Percentiles rank a stretch among this genome's conserved stretches.
phyloP scores from a whole-genome alignment of 371 early-diverging fungal genomes.

The Rhizopus microsporus region DNA sequence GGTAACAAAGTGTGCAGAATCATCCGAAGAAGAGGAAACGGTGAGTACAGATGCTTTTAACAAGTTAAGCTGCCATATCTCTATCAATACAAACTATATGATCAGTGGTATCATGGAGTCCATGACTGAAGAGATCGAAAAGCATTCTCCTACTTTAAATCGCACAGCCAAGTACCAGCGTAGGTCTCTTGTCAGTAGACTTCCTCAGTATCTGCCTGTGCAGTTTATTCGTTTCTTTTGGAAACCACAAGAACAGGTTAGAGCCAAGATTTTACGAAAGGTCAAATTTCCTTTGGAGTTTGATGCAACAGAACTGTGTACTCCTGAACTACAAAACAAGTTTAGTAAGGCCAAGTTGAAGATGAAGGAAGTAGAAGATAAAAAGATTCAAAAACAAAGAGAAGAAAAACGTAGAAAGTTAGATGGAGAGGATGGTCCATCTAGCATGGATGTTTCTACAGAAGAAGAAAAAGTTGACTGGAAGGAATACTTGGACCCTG shows the following conservation, averaged over 20 bases:
- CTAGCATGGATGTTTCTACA: constrained; percentile 24
- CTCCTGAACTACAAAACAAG: constrained; percentile 81
- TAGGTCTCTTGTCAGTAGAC: constrained; percentile 72
- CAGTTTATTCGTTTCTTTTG: constrained; percentile 96
- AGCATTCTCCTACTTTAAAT: constrained; percentile 80
- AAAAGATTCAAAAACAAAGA: constrained; percentile 67
- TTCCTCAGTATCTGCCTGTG: constrained; percentile 89
- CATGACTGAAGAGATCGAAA: constrained; percentile 85
- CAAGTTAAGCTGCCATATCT: constrained; percentile 87
- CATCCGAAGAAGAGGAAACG: constrained; percentile 73
- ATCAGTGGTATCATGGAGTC: constrained; percentile 61
- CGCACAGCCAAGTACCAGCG: constrained; percentile 82
- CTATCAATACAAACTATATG: constrained; percentile 69
- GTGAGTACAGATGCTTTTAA: constrained; percentile 69
- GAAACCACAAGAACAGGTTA: constrained; percentile 84
- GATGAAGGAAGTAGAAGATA: constrained; percentile 75
- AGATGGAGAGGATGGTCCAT: constrained; percentile 38
- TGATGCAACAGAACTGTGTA: constrained; percentile 85
- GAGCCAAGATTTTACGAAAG: constrained; percentile 89
- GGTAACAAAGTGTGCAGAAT: constrained; percentile 75
- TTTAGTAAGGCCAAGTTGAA: constrained; percentile 72
- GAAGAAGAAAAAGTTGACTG: constrained; percentile 44
- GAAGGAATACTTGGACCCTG: constrained; percentile 65
- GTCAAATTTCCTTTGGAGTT: constrained; percentile 94
- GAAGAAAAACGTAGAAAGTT: constrained; percentile 66